Percentiles rank a stretch among this genome's conserved stretches.
These are phyloP conservation scores for Bipolaris gigantea DNA, from an alignment of 2,329 filamentous ascomycete species.

Conservation along the genomic window DNA sequence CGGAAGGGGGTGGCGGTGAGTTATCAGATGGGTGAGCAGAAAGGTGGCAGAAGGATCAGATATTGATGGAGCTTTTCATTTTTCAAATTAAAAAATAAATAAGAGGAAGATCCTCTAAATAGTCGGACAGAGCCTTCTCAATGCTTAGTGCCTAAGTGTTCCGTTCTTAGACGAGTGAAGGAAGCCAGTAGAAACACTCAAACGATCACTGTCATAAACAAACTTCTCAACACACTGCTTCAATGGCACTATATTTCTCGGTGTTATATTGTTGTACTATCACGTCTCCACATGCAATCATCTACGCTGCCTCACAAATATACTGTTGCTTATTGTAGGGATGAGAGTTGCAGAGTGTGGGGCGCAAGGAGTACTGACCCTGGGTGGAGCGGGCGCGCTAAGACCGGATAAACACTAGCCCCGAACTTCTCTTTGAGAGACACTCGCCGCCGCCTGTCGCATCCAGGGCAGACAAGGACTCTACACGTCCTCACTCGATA, in stretches of 20 bases:
- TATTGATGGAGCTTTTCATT: constrained; percentile 6
- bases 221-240: too few species aligned
- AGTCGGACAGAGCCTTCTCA: too few species aligned
- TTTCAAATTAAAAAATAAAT: too few species aligned
- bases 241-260: too few species aligned
- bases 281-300: background rate
- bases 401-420: constrained; percentile 1
- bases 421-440: constrained; percentile 25
- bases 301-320: background rate
- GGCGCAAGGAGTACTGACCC: background rate
- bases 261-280: too few species aligned
- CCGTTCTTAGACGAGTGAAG: too few species aligned
- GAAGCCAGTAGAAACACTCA: too few species aligned
- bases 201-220: too few species aligned
- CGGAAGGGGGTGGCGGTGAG: constrained; percentile 35
- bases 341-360: background rate
- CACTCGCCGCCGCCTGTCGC: constrained; percentile 27
- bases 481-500: constrained; percentile 17
- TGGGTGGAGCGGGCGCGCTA: constrained; percentile 1
- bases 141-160: too few species aligned
- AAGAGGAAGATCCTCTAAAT: too few species aligned
- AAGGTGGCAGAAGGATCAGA: constrained; percentile 17
- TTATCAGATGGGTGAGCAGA: constrained; percentile 23
- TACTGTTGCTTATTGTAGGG: background rate
- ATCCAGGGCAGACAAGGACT: constrained; percentile 23